These are phyloP conservation scores for Linnemannia exigua DNA, from an alignment of 192 early-diverging fungal genomes.

Conservation along the genomic window DNA sequence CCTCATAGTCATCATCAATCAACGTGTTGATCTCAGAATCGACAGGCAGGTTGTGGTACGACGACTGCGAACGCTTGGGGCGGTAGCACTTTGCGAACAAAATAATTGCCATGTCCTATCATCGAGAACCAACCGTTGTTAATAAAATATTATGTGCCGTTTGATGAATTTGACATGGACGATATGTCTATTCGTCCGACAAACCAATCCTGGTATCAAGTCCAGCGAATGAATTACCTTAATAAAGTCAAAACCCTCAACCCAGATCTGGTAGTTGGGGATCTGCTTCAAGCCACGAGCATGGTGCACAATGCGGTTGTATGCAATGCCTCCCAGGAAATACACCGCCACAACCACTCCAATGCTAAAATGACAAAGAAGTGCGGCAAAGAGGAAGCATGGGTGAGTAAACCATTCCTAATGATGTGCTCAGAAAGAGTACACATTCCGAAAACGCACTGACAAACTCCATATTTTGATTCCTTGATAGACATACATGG, in stretches of 20 bases:
- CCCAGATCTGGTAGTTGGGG: conserved; percentile 59
- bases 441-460: neutral
- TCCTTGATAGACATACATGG: conserved; percentile 37
- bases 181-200: no score
- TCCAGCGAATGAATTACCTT: conserved; percentile 54
- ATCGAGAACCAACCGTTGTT: neutral
- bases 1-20: conserved; percentile 55
- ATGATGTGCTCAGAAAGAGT: neutral
- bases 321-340: conserved; percentile 54
- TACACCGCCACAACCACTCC: conserved; percentile 53
- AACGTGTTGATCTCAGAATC: conserved; percentile 57
- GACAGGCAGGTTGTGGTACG: conserved; percentile 53
- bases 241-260: conserved; percentile 53
- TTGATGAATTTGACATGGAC: no score
- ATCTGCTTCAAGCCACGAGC: conserved; percentile 55
- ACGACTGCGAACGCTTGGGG: conserved; percentile 48
- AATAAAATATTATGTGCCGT: no score
- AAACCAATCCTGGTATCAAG: no score
- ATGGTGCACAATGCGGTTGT: conserved; percentile 58
- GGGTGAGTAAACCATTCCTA: neutral
- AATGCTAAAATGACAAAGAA: conserved; percentile 29
- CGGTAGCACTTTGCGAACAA: no score
- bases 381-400: neutral
- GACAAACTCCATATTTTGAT: neutral
- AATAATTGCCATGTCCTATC: no score